A percentile compares a stretch with the other conserved stretches of the same genome.
Evolutionary conservation across 805 yeast species (phyloP).

Genomic region (Schizosaccharomyces osmophilus): DNA sequence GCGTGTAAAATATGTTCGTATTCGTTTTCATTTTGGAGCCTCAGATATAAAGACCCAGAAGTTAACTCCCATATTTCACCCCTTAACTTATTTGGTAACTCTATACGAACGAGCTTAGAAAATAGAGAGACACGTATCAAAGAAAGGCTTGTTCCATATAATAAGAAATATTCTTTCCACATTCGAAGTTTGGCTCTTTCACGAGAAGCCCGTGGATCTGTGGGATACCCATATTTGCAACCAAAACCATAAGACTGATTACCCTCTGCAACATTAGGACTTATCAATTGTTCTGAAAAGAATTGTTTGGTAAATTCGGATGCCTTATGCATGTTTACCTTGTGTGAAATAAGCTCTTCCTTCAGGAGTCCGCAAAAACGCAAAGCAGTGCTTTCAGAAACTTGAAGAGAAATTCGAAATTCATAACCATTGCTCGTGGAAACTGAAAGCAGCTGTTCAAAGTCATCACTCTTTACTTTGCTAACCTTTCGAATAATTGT

Average conservation of each 20-base stretch:
- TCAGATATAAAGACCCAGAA: constrained; percentile 57
- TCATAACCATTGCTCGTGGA: background rate
- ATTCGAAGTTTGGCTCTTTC: constrained; percentile 70
- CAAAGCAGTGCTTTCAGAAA: background rate
- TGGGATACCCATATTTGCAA: constrained; percentile 63
- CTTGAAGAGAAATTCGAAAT: background rate
- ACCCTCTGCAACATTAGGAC: background rate
- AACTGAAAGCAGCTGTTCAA: background rate
- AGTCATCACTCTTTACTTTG: background rate
- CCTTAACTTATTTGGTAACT: constrained; percentile 77
- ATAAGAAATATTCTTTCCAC: constrained; percentile 78
- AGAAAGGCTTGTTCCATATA: constrained; percentile 65
- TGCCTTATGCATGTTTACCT: background rate
- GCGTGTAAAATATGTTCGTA: constrained; percentile 35
- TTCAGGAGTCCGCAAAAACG: background rate
- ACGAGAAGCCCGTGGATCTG: constrained; percentile 48
- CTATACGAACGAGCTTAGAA: constrained; percentile 64
- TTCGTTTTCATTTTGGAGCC: constrained; percentile 36
- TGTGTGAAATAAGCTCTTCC: background rate
- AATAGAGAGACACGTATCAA: constrained; percentile 51
- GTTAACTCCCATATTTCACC: constrained; percentile 93
- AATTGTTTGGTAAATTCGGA: background rate
- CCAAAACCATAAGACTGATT: constrained; percentile 38
- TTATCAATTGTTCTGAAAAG: background rate
- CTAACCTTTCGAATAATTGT: background rate